phyloP scores from a whole-genome alignment of 441 rosid genomes.

The Eugenia klotzschiana region DNA sequence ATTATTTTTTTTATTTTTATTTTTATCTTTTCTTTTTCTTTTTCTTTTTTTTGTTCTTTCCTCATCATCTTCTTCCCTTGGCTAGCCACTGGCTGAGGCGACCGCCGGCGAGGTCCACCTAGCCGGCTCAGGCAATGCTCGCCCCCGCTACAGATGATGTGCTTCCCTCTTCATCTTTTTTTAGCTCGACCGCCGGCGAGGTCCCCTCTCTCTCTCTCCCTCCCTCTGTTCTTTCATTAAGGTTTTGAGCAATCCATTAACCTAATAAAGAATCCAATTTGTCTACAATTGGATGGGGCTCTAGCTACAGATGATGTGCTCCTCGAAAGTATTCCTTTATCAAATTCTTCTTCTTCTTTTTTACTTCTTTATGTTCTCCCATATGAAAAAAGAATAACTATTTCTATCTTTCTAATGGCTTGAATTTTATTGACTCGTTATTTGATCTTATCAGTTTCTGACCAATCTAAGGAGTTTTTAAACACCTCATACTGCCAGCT shows the following conservation, averaged over 20 bases:
- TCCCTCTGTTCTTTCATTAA: background rate
- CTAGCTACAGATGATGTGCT: background rate
- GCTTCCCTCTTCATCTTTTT: too few species aligned
- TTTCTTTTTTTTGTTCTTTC: too few species aligned
- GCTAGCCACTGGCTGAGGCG: too few species aligned
- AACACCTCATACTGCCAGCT: background rate
- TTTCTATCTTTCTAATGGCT: background rate
- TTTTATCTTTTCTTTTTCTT: too few species aligned
- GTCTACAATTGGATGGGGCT: background rate
- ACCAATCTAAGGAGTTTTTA: background rate
- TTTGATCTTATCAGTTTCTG: background rate
- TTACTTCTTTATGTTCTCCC: background rate
- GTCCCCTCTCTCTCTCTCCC: background rate
- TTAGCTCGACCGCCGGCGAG: too few species aligned
- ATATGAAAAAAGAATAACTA: background rate
- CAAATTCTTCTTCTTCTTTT: background rate
- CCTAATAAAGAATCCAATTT: background rate
- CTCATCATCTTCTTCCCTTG: too few species aligned
- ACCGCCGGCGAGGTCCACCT: too few species aligned
- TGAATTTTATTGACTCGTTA: background rate
- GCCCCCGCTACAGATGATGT: too few species aligned
- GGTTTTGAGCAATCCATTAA: background rate
- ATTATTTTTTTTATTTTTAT: too few species aligned
- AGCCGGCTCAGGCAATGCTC: too few species aligned
- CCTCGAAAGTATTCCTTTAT: background rate